phyloP scores from a whole-genome alignment of 2,329 filamentous ascomycete genomes.

The Simplicillium aogashimaense region DNA sequence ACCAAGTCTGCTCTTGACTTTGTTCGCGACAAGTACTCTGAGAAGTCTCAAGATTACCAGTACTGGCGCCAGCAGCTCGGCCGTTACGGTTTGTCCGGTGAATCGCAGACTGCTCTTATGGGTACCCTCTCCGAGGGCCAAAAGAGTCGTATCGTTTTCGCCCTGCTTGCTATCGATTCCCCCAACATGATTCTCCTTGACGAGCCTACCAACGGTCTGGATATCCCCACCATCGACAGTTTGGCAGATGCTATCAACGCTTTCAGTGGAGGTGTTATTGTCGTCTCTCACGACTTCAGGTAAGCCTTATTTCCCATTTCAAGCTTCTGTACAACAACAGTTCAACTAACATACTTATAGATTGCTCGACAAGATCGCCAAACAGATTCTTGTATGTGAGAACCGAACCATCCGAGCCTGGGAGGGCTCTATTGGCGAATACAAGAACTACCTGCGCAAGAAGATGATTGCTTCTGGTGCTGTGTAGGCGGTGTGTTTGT shows the following conservation, averaged over 20 bases:
- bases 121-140: constrained; percentile 96
- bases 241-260: constrained; percentile 96
- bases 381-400: constrained; percentile 99
- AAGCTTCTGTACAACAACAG: neutral
- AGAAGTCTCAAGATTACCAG: constrained; percentile 93
- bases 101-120: constrained; percentile 93
- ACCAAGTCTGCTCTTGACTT: constrained; percentile 98
- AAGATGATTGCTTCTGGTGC: constrained; percentile 91
- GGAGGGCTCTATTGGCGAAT: constrained; percentile 82
- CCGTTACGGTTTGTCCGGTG: constrained; percentile 84
- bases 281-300: constrained; percentile 98
- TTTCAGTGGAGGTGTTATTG: constrained; percentile 91
- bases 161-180: constrained; percentile 83
- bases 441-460: constrained; percentile 98
- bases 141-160: constrained; percentile 97
- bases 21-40: constrained; percentile 85
- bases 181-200: constrained; percentile 98
- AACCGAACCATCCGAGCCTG: constrained; percentile 88
- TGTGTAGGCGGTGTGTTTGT: constrained; percentile 48
- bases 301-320: constrained; percentile 33
- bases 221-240: constrained; percentile 97
- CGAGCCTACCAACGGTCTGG: constrained; percentile 98
- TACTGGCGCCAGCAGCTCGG: constrained; percentile 99
- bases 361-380: constrained; percentile 97
- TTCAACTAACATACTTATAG: constrained; percentile 32